These are phyloP conservation scores for Pichia cactophila DNA, from an alignment of 1,139 yeast genomes.

Conservation along the genomic window DNA sequence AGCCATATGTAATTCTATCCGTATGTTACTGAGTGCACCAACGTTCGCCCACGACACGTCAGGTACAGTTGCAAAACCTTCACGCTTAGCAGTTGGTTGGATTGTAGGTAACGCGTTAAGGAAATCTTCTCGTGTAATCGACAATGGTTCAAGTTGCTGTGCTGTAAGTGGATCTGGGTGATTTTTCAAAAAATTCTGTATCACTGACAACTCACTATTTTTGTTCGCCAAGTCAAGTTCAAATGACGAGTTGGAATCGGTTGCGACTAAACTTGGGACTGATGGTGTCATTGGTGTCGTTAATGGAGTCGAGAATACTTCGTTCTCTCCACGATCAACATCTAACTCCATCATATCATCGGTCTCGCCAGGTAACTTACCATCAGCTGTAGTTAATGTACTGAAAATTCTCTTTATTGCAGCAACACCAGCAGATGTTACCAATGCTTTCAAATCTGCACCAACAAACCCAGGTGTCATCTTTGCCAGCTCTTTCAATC, in stretches of 20 bases:
- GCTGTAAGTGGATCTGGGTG: slow-evolving; percentile 77
- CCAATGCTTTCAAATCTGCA: slow-evolving; percentile 90
- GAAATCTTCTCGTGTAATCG: slow-evolving; percentile 75
- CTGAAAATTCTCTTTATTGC: slow-evolving; percentile 86
- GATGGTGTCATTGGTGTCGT: slow-evolving; percentile 14
- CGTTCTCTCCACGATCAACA: slow-evolving; percentile 9
- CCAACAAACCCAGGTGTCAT: slow-evolving; percentile 98
- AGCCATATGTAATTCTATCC: slow-evolving; percentile 93
- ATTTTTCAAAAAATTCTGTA: slow-evolving; percentile 60
- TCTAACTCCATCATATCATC: slow-evolving; percentile 15
- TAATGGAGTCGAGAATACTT: neutral
- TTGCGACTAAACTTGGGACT: neutral
- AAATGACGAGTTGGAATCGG: neutral
- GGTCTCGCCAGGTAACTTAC: slow-evolving; percentile 9
- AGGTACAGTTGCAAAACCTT: slow-evolving; percentile 98
- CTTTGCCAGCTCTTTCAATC: slow-evolving; percentile 70
- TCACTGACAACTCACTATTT: slow-evolving; percentile 30
- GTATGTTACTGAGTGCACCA: slow-evolving; percentile 74
- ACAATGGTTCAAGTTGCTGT: slow-evolving; percentile 66
- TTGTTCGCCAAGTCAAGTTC: neutral
- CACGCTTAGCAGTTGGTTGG: slow-evolving; percentile 97
- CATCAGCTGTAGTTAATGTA: slow-evolving; percentile 10
- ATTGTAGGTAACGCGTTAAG: slow-evolving; percentile 79
- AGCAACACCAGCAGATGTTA: slow-evolving; percentile 90
- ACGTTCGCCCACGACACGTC: slow-evolving; percentile 95